Evolutionary conservation across 805 yeast species (phyloP).

Genomic region (Monosporozyma solicola): DNA sequence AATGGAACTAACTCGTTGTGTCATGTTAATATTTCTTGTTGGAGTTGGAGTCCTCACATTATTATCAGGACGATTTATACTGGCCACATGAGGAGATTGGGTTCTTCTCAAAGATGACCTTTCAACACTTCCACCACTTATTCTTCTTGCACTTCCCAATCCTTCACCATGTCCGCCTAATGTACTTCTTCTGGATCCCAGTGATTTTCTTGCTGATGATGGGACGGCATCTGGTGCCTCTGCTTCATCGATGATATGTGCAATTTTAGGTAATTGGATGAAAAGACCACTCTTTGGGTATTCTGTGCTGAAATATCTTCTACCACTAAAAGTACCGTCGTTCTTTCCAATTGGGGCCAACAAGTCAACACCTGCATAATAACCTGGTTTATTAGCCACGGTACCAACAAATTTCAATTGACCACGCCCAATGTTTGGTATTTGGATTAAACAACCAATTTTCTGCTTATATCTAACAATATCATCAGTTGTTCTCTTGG

Average conservation of each 20-base stretch:
- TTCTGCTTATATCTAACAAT: conserved; percentile 15
- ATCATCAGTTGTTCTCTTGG: conserved; percentile 1
- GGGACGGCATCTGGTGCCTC: not conserved
- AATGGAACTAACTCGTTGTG: conserved; percentile 33
- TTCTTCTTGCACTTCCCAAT: not conserved
- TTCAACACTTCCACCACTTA: not conserved
- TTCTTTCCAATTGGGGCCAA: conserved; percentile 69
- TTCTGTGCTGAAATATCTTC: conserved; percentile 55
- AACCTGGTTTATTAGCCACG: conserved; percentile 63
- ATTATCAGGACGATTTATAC: not conserved
- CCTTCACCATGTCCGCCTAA: not conserved
- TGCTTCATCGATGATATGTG: conserved; percentile 15
- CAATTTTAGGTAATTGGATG: conserved; percentile 45
- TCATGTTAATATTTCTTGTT: conserved; percentile 35
- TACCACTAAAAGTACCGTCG: conserved; percentile 71
- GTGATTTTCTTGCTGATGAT: not conserved
- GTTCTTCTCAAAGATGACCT: not conserved
- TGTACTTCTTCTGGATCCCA: conserved; percentile 13
- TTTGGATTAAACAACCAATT: conserved; percentile 30
- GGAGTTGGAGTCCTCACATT: conserved; percentile 16
- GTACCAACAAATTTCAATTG: conserved; percentile 61
- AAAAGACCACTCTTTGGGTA: conserved; percentile 68
- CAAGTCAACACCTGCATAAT: conserved; percentile 82
- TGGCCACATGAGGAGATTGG: not conserved
- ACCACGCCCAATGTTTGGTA: conserved; percentile 68